phyloP scores from a whole-genome alignment of 495 filamentous ascomycete genomes.

The Penicillium fimorum region DNA sequence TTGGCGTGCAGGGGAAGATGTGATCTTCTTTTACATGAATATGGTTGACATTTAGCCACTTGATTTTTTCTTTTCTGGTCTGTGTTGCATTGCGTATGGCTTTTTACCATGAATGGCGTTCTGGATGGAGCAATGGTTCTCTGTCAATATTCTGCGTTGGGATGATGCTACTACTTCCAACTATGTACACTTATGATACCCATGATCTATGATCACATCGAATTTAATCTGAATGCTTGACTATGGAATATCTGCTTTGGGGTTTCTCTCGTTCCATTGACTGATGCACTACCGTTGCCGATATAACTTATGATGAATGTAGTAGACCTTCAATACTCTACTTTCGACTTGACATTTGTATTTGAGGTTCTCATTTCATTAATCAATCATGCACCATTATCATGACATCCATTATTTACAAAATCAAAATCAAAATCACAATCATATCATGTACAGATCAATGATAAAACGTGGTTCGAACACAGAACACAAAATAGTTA shows the following conservation, averaged over 20 bases:
- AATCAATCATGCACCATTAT: conserved; percentile 28
- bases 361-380: conserved; percentile 7
- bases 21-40: neutral
- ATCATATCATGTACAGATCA: neutral
- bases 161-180: neutral
- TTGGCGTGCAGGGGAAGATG: conserved; percentile 22
- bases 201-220: neutral
- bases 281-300: too few relatives aligned
- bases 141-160: neutral
- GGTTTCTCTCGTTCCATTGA: neutral
- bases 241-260: neutral
- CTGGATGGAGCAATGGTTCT: neutral
- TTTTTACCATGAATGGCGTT: neutral
- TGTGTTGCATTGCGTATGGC: conserved; percentile 2
- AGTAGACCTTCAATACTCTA: neutral
- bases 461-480: neutral
- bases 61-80: neutral
- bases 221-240: neutral
- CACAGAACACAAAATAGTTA: neutral
- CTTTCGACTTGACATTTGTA: neutral
- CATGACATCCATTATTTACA: conserved; percentile 30
- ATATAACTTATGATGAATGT: conserved; percentile 1
- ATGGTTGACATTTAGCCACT: neutral
- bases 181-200: conserved; percentile 8
- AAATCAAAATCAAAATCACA: conserved; percentile 12